A percentile compares a stretch with the other conserved stretches of the same genome.
phyloP scores from a whole-genome alignment of 768 basidiomycete genomes.

The Phallus indusiatus region DNA sequence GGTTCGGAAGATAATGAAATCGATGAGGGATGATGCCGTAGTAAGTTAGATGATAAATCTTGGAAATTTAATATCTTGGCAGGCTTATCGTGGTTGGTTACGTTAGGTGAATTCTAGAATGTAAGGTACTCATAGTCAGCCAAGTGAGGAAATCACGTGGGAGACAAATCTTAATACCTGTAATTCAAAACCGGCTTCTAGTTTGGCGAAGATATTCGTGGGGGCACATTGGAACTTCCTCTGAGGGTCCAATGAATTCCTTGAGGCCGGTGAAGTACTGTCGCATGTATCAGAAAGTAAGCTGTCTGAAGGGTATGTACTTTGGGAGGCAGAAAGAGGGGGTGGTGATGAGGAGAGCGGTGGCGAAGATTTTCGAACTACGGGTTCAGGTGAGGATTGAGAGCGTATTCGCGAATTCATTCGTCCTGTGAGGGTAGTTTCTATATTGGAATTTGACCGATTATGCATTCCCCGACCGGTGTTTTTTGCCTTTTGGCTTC shows the following conservation, averaged over 20 bases:
- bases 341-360: constrained; percentile 18
- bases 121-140: background rate
- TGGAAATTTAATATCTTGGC: background rate
- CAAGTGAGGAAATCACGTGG: background rate
- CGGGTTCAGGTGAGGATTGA: background rate
- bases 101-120: background rate
- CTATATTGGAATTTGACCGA: background rate
- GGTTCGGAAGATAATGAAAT: constrained; percentile 8
- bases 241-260: background rate
- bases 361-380: background rate
- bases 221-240: background rate
- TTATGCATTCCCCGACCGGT: constrained; percentile 16
- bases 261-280: constrained; percentile 29
- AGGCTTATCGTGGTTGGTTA: background rate
- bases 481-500: constrained; percentile 21
- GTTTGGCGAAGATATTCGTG: constrained; percentile 2
- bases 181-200: constrained; percentile 13
- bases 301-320: constrained; percentile 47
- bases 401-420: background rate
- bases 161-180: background rate
- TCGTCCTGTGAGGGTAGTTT: background rate
- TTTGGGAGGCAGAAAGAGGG: constrained; percentile 47
- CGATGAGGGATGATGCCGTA: background rate
- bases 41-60: constrained; percentile 1
- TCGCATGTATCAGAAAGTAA: constrained; percentile 13